Evolutionary conservation across 176 grass and related monocot genomes (phyloP).

Genomic region (Themeda triandra): DNA sequence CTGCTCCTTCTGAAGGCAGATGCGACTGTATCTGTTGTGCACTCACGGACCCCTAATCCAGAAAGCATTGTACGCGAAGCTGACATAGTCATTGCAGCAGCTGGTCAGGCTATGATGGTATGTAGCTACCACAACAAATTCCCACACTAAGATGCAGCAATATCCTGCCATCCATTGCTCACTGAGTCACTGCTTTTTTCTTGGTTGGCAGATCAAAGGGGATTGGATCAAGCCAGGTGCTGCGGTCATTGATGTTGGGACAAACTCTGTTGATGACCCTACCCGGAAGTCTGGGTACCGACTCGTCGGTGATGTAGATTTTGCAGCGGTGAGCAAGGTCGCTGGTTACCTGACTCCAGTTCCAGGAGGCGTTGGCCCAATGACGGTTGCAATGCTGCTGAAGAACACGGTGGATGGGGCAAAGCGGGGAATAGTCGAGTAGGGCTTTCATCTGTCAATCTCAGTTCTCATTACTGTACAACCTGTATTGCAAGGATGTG

Average conservation of each 20-base stretch:
- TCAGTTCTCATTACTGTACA: background rate
- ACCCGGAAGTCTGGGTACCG: slow-evolving; percentile 76
- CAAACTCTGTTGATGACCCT: slow-evolving; percentile 74
- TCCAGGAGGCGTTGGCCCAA: slow-evolving; percentile 84
- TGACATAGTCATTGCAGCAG: slow-evolving; percentile 85
- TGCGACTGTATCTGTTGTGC: slow-evolving; percentile 77
- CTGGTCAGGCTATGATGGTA: slow-evolving; percentile 95
- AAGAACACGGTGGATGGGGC: slow-evolving; percentile 82
- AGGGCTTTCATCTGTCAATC: slow-evolving; percentile 14
- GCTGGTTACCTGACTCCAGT: slow-evolving; percentile 85
- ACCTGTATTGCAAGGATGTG: background rate
- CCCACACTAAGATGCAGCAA: background rate
- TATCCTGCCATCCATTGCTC: background rate
- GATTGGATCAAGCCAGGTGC: slow-evolving; percentile 96
- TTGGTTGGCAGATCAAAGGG: slow-evolving; percentile 75
- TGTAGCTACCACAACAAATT: background rate
- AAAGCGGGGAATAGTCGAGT: slow-evolving; percentile 39
- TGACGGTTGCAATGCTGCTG: slow-evolving; percentile 94
- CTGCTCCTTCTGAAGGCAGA: slow-evolving; percentile 94
- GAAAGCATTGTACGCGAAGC: slow-evolving; percentile 73
- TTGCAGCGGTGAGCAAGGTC: slow-evolving; percentile 70
- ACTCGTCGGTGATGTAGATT: slow-evolving; percentile 83
- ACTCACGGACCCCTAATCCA: slow-evolving; percentile 66
- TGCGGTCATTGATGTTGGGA: slow-evolving; percentile 82
- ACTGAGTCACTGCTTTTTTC: background rate